Evolutionary conservation across 176 grass and related monocot species (phyloP).

Genomic region (Carex parvula): DNA sequence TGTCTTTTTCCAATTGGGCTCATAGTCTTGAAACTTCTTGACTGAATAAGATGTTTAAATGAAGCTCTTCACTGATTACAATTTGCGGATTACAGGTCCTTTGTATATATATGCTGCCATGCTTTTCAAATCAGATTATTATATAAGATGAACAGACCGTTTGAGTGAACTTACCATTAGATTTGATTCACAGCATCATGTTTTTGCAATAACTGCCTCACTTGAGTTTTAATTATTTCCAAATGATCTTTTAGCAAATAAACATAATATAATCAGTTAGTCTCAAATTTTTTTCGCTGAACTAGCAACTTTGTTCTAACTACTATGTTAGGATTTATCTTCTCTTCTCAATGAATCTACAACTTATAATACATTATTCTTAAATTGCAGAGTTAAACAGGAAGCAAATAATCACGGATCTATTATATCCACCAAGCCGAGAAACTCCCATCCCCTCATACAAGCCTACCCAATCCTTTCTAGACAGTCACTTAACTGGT

Average conservation of each 20-base stretch:
- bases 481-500: constrained; percentile 15
- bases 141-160: not conserved
- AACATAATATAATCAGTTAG: not conserved
- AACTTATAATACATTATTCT: constrained; percentile 11
- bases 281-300: not conserved
- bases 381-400: constrained; percentile 53
- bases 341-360: not conserved
- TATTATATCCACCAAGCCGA: constrained; percentile 42
- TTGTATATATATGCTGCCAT: not conserved
- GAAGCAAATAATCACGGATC: constrained; percentile 40
- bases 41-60: not conserved
- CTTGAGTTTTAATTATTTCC: not conserved
- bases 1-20: not conserved
- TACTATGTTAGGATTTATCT: not conserved
- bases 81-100: not conserved
- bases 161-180: not conserved
- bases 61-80: not conserved
- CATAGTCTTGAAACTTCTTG: constrained; percentile 19
- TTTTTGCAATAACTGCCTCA: not conserved
- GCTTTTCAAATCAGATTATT: constrained; percentile 2
- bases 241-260: not conserved
- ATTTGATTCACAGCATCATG: not conserved
- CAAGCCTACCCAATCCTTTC: constrained; percentile 27
- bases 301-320: not conserved
- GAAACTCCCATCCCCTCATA: constrained; percentile 30